These are phyloP conservation scores for Marasmius sp. DNA, from an alignment of 1,284 basidiomycete genomes.

Conservation along the genomic window DNA sequence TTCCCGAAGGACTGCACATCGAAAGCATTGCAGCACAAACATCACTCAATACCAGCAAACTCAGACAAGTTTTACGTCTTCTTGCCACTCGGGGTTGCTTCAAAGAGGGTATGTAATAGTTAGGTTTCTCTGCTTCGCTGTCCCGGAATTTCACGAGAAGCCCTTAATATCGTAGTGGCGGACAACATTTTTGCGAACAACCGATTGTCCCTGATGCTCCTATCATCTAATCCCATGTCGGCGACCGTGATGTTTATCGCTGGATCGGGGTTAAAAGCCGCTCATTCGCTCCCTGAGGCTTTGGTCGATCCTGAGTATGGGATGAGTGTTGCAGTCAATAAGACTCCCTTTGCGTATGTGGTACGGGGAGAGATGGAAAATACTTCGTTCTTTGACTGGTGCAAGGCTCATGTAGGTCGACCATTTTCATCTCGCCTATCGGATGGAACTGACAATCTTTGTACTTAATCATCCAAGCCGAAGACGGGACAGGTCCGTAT, in stretches of 20 bases:
- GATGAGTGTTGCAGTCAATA: not conserved
- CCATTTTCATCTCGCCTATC: no score
- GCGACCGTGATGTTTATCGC: not conserved
- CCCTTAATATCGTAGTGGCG: no score
- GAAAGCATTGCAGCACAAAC: no score
- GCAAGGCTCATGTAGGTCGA: not conserved
- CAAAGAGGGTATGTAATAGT: constrained; percentile 30
- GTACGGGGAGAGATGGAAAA: not conserved
- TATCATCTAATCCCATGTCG: constrained; percentile 7
- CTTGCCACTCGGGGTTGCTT: constrained; percentile 38
- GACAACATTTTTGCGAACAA: constrained; percentile 13
- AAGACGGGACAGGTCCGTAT: no score
- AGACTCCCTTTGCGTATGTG: not conserved
- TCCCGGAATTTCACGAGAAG: not conserved
- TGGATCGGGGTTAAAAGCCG: constrained; percentile 1
- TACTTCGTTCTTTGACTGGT: not conserved
- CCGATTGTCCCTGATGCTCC: constrained; percentile 8
- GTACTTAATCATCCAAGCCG: no score
- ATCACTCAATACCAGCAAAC: constrained; percentile 29
- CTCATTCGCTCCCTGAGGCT: constrained; percentile 2
- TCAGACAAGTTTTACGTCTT: constrained; percentile 33
- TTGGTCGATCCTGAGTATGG: not conserved
- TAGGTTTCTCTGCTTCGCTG: not conserved
- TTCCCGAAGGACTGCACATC: constrained; percentile 30
- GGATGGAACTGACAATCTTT: no score